A percentile compares a stretch with the other conserved stretches of the same genome.
phyloP scores from a whole-genome alignment of 1,284 basidiomycete species.

The Ganoderma boninense region DNA sequence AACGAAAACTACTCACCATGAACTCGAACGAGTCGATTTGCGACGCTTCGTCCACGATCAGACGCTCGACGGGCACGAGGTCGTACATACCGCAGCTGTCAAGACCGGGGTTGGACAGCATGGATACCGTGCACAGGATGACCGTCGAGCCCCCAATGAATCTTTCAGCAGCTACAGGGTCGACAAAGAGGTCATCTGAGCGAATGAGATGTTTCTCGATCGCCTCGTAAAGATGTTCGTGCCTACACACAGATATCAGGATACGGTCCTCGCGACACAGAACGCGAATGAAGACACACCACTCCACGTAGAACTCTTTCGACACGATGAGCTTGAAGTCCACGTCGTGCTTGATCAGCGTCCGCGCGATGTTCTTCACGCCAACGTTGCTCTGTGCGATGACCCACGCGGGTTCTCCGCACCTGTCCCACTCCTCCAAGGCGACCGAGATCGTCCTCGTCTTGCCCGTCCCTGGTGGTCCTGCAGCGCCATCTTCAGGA shows the following conservation, averaged over 20 bases:
- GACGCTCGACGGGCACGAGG: constrained; percentile 49
- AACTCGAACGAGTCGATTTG: constrained; percentile 49
- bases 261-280: background rate
- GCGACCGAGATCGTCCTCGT: constrained; percentile 46
- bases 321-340: constrained; percentile 55
- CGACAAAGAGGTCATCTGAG: constrained; percentile 52
- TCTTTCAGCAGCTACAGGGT: constrained; percentile 13
- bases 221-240: constrained; percentile 69
- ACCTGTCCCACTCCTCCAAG: constrained; percentile 20
- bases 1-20: constrained; percentile 24
- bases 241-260: constrained; percentile 52
- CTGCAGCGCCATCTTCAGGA: background rate
- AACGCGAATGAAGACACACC: constrained; percentile 48
- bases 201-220: constrained; percentile 55
- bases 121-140: constrained; percentile 72
- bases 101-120: constrained; percentile 59
- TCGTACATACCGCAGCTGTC: constrained; percentile 26
- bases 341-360: constrained; percentile 42
- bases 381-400: constrained; percentile 49
- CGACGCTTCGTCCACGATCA: constrained; percentile 58
- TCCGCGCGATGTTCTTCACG: constrained; percentile 62
- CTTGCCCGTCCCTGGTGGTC: constrained; percentile 41
- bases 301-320: constrained; percentile 62
- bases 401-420: constrained; percentile 37
- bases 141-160: constrained; percentile 50